Conservation (phyloP, 306 rosid species). For the Vigna nakashimae region DNA sequence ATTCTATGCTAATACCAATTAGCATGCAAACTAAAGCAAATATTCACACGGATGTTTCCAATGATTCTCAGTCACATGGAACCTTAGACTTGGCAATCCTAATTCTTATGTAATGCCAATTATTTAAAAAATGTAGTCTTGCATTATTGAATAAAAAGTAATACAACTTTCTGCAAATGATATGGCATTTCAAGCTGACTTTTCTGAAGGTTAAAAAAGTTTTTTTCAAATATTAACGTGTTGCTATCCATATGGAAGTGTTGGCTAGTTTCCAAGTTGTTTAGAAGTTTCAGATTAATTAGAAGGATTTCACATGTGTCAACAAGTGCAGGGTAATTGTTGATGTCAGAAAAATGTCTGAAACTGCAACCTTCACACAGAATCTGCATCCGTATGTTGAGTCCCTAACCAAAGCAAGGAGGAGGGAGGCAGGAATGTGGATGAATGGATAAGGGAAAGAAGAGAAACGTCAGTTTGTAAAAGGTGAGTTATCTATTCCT, state of each 20-base stretch:
- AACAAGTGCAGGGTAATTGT: background rate
- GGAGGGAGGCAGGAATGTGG: background rate
- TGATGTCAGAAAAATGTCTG: background rate
- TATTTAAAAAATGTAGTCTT: background rate
- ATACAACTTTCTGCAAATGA: background rate
- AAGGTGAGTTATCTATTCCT: background rate
- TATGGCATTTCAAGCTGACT: background rate
- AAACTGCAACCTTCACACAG: background rate
- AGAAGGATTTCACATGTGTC: background rate
- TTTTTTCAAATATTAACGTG: too few relatives aligned
- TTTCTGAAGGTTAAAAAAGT: too few relatives aligned
- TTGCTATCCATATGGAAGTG: too few relatives aligned
- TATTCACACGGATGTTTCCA: background rate
- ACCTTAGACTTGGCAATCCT: background rate
- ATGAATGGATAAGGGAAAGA: background rate
- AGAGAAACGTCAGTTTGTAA: background rate
- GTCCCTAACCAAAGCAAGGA: background rate
- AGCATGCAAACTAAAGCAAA: slow-evolving; percentile 28
- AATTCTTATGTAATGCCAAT: background rate
- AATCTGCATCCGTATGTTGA: background rate
- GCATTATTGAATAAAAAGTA: background rate
- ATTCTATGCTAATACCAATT: slow-evolving; percentile 31
- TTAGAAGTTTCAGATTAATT: background rate
- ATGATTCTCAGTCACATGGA: background rate
- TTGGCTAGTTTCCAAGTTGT: too few relatives aligned